Evolutionary conservation across 164 flowering plant species (phyloP).

Genomic region (Vitis rupestris): DNA sequence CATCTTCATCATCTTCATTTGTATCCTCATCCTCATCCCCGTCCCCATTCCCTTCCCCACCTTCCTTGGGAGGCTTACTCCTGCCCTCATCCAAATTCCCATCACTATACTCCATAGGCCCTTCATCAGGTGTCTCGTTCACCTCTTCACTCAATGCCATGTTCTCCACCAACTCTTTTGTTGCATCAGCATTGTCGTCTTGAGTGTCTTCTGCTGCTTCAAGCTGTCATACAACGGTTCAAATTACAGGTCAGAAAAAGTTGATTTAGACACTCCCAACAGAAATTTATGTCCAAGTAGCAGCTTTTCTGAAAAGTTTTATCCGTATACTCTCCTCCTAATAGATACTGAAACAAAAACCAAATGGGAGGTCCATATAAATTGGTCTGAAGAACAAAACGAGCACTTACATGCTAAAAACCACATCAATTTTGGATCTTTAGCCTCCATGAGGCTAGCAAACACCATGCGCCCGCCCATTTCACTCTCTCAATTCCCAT

Average conservation of each 20-base stretch:
- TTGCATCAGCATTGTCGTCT: slow-evolving; percentile 14
- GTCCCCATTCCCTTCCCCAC: slow-evolving; percentile 21
- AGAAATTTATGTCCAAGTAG: no score
- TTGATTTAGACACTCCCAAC: no score
- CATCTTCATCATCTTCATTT: slow-evolving; percentile 22
- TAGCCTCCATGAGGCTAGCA: no score
- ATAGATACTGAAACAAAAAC: no score
- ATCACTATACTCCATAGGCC: slow-evolving; percentile 17
- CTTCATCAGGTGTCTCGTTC: slow-evolving; percentile 37
- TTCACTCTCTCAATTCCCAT: no score
- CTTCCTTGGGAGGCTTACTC: slow-evolving; percentile 27
- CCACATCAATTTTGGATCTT: no score
- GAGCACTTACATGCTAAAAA: no score
- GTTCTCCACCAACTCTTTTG: slow-evolving; percentile 18
- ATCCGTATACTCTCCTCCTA: no score
- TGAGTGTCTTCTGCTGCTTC: slow-evolving; percentile 6
- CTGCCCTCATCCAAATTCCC: slow-evolving; percentile 20
- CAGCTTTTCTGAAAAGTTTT: no score
- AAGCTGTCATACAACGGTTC: slow-evolving; percentile 18
- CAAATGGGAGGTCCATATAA: no score
- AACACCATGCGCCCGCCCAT: no score
- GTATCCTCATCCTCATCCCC: slow-evolving; percentile 18
- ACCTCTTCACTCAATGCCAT: slow-evolving; percentile 53
- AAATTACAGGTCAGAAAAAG: background rate
- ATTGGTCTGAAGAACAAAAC: no score